Evolutionary conservation across 352 stramenopile genomes (phyloP).

Genomic region (Lagenidium giganteum): DNA sequence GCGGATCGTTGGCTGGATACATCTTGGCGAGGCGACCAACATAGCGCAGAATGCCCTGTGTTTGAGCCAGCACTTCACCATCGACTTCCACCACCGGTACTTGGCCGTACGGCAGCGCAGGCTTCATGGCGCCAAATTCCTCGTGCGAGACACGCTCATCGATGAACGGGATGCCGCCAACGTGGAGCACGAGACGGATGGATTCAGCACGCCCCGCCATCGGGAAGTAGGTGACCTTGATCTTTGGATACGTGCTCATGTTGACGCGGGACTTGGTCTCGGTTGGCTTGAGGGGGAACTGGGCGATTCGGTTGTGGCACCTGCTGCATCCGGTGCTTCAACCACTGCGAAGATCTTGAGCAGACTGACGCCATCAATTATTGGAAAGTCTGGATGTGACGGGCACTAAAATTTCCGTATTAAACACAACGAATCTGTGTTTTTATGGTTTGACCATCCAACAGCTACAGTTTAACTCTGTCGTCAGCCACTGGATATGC

Average conservation of each 20-base stretch:
- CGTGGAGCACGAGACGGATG: constrained; percentile 23
- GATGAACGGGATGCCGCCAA: constrained; percentile 31
- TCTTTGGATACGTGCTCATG: constrained; percentile 17
- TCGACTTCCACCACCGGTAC: constrained; percentile 27
- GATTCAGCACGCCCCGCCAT: constrained; percentile 25
- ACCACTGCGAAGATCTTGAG: no score
- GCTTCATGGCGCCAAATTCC: constrained; percentile 25
- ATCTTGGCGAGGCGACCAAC: constrained; percentile 20
- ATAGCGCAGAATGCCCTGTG: constrained; percentile 27
- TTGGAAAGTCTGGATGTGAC: no score
- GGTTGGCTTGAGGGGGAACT: no score
- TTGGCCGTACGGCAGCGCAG: constrained; percentile 23
- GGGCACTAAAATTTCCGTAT: no score
- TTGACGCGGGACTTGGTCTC: no score
- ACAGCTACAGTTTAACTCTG: no score
- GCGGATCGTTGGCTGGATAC: constrained; percentile 27
- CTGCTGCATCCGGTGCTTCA: no score
- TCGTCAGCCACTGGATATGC: no score
- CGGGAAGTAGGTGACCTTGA: constrained; percentile 40
- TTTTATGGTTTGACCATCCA: no score
- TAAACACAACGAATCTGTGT: no score
- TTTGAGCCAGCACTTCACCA: constrained; percentile 20
- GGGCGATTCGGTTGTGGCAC: no score
- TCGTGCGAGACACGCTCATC: constrained; percentile 25
- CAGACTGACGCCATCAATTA: no score